Conservation (phyloP, 163 green algal species). For the Trebouxia gelatinosa region DNA sequence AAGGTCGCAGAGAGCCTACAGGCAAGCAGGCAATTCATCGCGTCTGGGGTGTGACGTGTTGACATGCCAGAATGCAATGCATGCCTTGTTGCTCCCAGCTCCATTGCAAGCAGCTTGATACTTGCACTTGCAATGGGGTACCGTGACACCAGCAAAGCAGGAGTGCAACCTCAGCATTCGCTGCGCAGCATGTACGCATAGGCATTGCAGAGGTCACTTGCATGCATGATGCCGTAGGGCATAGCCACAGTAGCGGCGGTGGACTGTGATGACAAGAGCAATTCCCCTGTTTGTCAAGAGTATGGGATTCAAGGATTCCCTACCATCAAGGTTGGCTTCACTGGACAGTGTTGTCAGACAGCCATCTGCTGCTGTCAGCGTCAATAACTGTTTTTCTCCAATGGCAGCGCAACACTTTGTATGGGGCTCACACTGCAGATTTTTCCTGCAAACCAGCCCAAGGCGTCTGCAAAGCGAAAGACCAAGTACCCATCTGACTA, state of each 20-base stretch:
- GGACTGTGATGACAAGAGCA: constrained; percentile 43
- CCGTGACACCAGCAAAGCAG: too few species aligned
- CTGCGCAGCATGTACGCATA: too few species aligned
- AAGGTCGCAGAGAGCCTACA: constrained; percentile 48
- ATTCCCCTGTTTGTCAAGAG: constrained; percentile 40
- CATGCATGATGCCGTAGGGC: too few species aligned
- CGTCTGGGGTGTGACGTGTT: too few species aligned
- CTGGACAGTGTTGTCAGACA: background rate
- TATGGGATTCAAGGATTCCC: constrained; percentile 47
- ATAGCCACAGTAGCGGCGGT: constrained; percentile 47
- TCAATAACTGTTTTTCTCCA: background rate
- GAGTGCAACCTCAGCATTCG: too few species aligned
- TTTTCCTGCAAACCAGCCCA: constrained; percentile 38
- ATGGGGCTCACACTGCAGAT: constrained; percentile 13
- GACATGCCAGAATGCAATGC: too few species aligned
- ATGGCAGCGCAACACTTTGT: background rate
- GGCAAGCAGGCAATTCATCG: too few species aligned
- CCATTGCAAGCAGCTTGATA: too few species aligned
- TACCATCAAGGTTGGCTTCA: constrained; percentile 36
- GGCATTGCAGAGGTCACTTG: too few species aligned
- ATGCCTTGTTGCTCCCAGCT: too few species aligned
- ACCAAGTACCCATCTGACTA: constrained; percentile 45
- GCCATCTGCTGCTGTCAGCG: too few species aligned
- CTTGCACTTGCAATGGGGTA: too few species aligned
- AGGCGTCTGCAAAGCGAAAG: constrained; percentile 40